Evolutionary conservation across 164 flowering plant genomes (phyloP).

Genomic region (Sedum album): DNA sequence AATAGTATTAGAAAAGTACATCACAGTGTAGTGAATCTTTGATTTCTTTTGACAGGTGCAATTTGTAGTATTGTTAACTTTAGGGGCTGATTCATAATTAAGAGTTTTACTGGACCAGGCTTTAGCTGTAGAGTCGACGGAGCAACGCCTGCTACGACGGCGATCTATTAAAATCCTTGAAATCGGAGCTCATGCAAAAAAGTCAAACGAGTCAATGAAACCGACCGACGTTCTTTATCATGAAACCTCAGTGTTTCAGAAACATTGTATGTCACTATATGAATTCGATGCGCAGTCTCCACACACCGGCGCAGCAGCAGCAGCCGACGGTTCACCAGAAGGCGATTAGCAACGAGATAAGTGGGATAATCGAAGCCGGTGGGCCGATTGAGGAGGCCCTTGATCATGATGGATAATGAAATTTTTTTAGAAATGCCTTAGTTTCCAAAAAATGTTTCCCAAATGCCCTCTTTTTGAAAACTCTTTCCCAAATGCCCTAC

Average conservation of each 20-base stretch:
- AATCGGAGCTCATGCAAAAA: not conserved
- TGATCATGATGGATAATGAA: conserved; percentile 21
- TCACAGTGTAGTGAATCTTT: too few species aligned
- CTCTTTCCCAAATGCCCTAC: too few species aligned
- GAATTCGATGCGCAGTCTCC: not conserved
- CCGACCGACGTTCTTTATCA: not conserved
- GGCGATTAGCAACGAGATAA: conserved; percentile 2
- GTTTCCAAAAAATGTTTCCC: too few species aligned
- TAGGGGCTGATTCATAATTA: not conserved
- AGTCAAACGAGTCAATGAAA: conserved; percentile 3
- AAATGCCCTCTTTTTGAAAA: too few species aligned
- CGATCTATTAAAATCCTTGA: not conserved
- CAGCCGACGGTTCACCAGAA: not conserved
- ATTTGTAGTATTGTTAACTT: too few species aligned
- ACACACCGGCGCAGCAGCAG: not conserved
- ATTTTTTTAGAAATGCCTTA: too few species aligned
- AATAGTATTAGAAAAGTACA: too few species aligned
- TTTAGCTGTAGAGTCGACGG: too few species aligned
- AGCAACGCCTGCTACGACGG: conserved; percentile 4
- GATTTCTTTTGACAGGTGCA: too few species aligned
- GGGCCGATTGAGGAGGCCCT: conserved; percentile 38
- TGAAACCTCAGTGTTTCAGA: not conserved
- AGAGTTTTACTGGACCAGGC: not conserved
- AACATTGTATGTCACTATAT: not conserved
- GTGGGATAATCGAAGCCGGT: conserved; percentile 11